Base-by-base conservation (phyloP, 108 stramenopile species). In the Cyclotella baltica region DNA sequence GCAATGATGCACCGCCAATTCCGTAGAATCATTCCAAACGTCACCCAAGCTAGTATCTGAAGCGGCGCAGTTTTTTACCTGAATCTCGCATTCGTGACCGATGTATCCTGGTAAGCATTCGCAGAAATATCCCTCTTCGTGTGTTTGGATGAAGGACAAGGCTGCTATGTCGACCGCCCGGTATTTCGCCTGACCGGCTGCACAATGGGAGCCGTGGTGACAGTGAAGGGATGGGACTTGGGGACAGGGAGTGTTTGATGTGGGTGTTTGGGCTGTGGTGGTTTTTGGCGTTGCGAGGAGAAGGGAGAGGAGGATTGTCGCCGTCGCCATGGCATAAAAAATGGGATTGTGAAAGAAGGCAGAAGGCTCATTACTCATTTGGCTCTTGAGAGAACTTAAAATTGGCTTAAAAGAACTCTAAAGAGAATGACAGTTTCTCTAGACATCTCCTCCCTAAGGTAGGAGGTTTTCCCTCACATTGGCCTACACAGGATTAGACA, bases 111-210 rank as follows among this genome's bases (percentile, higher is more conserved):
- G 58, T 27, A 70, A 29, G 46, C 80, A 81, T 11, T 64, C 69
- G 63, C 80, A 81, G 68, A 75, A 52, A 57, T 75, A 81, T 37
- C 80, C 80, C 1, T 25, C 50, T 57, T 81, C 73, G 50, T 73
- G 72, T 22, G 78, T 73, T 51, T 68, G 78, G 23, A 80, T 72
- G 56, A 68, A 36, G 72, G 52, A 62, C 19, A 65, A 46, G 35
- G 52, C 65, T 1, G 40, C 43, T 19, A 47, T 22, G 47, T 80
- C 62, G 16, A 35, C 48, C 16, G 48, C 27, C 58, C 50, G 34
- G 57, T 58, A 71, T 31, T 38, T 43, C 56, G 78, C 72, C n/a
- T 38, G n/a, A 23, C 78, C 78, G 15, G 53, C 6, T 22, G 36
- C 35, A 71, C 78, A 79, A 15, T 64, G 53, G 46, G 78, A 79